These are phyloP conservation scores for Insectozyma bohioensis DNA, from an alignment of 1,139 yeast species.

Conservation along the genomic window DNA sequence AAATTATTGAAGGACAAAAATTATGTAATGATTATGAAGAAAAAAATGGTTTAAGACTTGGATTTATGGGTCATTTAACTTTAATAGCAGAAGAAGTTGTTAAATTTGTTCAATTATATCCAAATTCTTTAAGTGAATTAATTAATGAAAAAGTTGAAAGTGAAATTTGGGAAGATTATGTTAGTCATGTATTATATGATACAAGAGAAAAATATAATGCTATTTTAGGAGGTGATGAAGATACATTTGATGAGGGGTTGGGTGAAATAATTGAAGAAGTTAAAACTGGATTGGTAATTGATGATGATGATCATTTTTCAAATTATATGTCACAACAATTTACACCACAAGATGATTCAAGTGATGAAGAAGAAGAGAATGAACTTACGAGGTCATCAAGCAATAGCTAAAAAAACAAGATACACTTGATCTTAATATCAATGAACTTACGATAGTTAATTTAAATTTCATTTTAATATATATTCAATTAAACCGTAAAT, in stretches of 20 bases:
- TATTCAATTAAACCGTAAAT: no score
- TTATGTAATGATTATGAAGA: constrained; percentile 69
- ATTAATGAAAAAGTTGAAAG: constrained; percentile 61
- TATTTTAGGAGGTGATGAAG: constrained; percentile 65
- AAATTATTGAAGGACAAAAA: constrained; percentile 80
- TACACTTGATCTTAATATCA: constrained; percentile 1
- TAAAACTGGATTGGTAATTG: constrained; percentile 36
- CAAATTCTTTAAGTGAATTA: constrained; percentile 57
- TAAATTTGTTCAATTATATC: constrained; percentile 79
- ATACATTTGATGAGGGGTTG: constrained; percentile 48
- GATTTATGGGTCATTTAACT: constrained; percentile 97
- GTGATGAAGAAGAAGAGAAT: constrained; percentile 19
- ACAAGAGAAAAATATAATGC: constrained; percentile 94
- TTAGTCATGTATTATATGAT: constrained; percentile 77
- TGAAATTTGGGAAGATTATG: constrained; percentile 80
- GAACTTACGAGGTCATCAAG: constrained; percentile 42
- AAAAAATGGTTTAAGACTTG: constrained; percentile 71
- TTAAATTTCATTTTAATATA: no score
- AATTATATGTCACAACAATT: constrained; percentile 84
- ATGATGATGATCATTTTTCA: constrained; percentile 54
- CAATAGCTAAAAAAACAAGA: constrained; percentile 27
- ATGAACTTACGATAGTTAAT: no score
- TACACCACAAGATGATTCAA: constrained; percentile 36
- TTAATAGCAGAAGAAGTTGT: constrained; percentile 96
- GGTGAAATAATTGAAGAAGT: constrained; percentile 45